phyloP scores from a whole-genome alignment of 768 basidiomycete genomes.

The Lactarius psammicola region DNA sequence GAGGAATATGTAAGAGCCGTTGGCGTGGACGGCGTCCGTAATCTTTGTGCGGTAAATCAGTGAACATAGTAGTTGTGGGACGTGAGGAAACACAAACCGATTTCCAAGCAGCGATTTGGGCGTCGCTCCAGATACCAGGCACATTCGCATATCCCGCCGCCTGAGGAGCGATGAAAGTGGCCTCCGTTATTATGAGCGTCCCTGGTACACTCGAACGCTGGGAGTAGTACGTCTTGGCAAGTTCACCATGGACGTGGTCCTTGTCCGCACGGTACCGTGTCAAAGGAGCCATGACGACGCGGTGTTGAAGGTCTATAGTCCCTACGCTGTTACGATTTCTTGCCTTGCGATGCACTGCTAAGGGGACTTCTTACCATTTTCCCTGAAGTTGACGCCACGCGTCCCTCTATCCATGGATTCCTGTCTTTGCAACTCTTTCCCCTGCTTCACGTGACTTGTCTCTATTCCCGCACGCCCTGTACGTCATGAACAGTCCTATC shows the following conservation, averaged over 20 bases:
- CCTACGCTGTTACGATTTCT: too few species aligned
- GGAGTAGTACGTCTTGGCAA: constrained; percentile 47
- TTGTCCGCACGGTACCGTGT: constrained; percentile 46
- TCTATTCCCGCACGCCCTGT: too few species aligned
- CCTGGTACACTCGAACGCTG: constrained; percentile 50
- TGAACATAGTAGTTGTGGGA: neutral
- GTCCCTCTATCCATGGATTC: too few species aligned
- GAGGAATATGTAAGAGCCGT: constrained; percentile 49
- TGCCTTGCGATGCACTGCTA: too few species aligned
- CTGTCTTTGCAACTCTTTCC: too few species aligned
- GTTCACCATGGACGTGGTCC: constrained; percentile 38
- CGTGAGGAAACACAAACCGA: constrained; percentile 32
- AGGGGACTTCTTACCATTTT: too few species aligned
- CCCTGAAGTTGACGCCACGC: too few species aligned
- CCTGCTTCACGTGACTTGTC: too few species aligned
- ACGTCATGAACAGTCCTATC: too few species aligned
- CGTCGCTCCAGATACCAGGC: constrained; percentile 65
- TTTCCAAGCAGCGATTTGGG: constrained; percentile 56
- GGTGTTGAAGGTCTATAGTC: constrained; percentile 43
- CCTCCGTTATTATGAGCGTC: constrained; percentile 58
- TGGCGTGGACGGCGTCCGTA: constrained; percentile 55
- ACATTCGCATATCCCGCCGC: constrained; percentile 51
- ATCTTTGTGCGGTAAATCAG: constrained; percentile 39
- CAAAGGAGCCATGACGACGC: constrained; percentile 53
- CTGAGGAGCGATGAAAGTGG: constrained; percentile 48